Conservation (phyloP, 495 filamentous ascomycete species). For the Aspergillus panamensis region DNA sequence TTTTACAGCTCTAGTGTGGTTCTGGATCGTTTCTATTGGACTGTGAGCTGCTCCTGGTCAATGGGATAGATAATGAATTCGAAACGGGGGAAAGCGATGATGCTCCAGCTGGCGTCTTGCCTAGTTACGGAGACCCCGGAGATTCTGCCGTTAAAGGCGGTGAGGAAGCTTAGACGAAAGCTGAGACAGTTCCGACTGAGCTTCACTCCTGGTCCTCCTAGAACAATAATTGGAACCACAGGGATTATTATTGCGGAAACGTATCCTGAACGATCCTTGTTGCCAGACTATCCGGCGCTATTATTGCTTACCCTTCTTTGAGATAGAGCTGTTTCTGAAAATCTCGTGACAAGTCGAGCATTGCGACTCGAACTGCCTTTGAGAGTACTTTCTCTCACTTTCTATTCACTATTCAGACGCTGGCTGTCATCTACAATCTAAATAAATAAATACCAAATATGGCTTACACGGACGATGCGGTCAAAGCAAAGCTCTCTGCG, state of each 20-base stretch:
- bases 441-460: conserved; percentile 43
- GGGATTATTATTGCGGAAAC: too few relatives aligned
- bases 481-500: conserved; percentile 87
- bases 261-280: too few relatives aligned
- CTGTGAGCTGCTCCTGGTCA: not conserved
- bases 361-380: not conserved
- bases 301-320: too few relatives aligned
- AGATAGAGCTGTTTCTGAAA: not conserved
- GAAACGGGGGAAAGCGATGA: conserved; percentile 17
- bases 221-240: not conserved
- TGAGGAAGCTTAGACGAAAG: conserved; percentile 22
- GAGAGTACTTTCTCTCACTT: not conserved
- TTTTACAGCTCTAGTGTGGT: conserved; percentile 15
- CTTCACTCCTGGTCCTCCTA: conserved; percentile 9
- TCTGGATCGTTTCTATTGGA: not conserved
- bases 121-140: conserved; percentile 17
- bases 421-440: not conserved
- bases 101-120: conserved; percentile 28
- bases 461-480: conserved; percentile 92
- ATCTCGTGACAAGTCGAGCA: not conserved
- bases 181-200: conserved; percentile 4
- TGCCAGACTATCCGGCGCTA: too few relatives aligned
- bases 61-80: not conserved
- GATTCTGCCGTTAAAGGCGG: conserved; percentile 37
- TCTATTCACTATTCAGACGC: not conserved